Conservation (phyloP, 1,284 basidiomycete genomes). For the Golubevia pallescens region DNA sequence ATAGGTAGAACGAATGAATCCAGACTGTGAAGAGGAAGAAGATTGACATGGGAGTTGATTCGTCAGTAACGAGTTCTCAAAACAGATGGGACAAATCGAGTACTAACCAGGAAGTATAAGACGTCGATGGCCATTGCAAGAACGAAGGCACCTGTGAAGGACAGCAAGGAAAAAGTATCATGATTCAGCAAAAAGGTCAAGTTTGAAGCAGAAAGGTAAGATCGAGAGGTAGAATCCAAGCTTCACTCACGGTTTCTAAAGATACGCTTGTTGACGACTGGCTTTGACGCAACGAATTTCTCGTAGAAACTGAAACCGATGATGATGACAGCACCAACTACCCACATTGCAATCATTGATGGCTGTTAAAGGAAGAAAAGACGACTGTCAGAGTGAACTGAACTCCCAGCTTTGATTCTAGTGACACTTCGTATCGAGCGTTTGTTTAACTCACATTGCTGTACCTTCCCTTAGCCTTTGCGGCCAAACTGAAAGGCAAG, state of each 20-base stretch:
- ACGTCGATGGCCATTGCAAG: constrained; percentile 27
- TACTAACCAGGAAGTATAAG: constrained; percentile 17
- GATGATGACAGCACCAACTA: constrained; percentile 20
- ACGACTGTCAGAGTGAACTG: background rate
- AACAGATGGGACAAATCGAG: too few relatives aligned
- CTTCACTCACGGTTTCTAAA: constrained; percentile 16
- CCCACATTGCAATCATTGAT: constrained; percentile 36
- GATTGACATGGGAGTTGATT: too few relatives aligned
- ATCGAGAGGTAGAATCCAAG: background rate
- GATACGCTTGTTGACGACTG: constrained; percentile 24
- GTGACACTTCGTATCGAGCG: background rate
- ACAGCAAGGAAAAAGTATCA: too few relatives aligned
- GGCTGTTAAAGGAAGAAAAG: constrained; percentile 2
- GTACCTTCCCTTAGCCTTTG: constrained; percentile 17
- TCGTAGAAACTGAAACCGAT: constrained; percentile 20
- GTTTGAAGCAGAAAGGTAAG: too few relatives aligned
- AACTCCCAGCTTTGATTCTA: background rate
- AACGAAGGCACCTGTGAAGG: constrained; percentile 21
- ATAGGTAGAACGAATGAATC: constrained; percentile 19
- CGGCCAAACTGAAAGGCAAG: constrained; percentile 24
- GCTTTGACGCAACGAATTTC: constrained; percentile 12
- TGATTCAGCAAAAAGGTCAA: too few relatives aligned
- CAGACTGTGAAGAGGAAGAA: constrained; percentile 4
- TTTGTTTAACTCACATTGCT: constrained; percentile 6
- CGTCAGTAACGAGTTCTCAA: too few relatives aligned